phyloP scores from a whole-genome alignment of 2,329 filamentous ascomycete genomes.

The Coniochaeta sp. region DNA sequence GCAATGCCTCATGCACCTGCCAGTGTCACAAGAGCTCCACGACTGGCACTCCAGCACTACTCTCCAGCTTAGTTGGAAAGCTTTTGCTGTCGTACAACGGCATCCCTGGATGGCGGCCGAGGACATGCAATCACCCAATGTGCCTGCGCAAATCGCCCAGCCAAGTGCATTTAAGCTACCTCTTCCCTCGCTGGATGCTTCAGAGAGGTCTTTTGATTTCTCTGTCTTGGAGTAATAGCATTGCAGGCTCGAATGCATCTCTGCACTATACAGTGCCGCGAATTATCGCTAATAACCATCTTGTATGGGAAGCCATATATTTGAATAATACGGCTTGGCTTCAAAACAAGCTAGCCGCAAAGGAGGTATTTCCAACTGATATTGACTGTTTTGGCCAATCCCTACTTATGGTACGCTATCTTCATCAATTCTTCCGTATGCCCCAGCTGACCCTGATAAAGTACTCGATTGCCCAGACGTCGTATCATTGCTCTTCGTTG shows the following conservation, averaged over 20 bases:
- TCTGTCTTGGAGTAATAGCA: background rate
- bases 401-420: background rate
- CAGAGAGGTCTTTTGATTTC: background rate
- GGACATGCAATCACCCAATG: background rate
- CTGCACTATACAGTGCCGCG: background rate
- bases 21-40: background rate
- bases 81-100: background rate
- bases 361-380: background rate
- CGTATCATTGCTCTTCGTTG: no score
- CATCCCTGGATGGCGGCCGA: background rate
- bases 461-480: background rate
- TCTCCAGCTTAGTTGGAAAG: background rate
- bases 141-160: background rate
- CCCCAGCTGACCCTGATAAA: background rate
- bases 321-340: background rate
- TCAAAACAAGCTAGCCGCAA: background rate
- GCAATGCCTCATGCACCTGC: background rate
- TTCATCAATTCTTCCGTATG: background rate
- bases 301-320: background rate
- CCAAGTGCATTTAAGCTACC: background rate
- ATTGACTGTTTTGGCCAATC: background rate
- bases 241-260: background rate
- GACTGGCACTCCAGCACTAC: background rate
- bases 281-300: background rate
- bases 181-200: background rate